Evolutionary conservation across 2,329 filamentous ascomycete genomes (phyloP).

Genomic region (Monosporascus sp.): DNA sequence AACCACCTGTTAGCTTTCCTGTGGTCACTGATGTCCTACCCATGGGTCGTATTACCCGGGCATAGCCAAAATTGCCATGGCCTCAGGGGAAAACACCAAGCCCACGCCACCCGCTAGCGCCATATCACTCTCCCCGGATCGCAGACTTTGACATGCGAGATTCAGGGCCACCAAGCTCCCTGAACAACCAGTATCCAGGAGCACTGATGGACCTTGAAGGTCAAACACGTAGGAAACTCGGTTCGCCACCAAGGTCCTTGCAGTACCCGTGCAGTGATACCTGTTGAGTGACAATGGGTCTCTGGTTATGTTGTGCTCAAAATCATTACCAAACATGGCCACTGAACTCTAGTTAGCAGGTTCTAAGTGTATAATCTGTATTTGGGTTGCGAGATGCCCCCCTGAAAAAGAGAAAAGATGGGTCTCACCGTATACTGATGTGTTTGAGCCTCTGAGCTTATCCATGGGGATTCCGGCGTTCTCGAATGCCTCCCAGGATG

Average conservation of each 20-base stretch:
- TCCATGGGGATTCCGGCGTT: background rate
- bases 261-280: background rate
- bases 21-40: background rate
- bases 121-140: background rate
- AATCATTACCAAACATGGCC: background rate
- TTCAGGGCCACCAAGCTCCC: background rate
- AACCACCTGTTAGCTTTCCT: background rate
- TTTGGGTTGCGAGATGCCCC: too few relatives aligned
- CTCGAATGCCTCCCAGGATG: constrained; percentile 4
- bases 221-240: background rate
- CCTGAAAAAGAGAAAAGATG: too few relatives aligned
- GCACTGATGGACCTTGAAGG: background rate
- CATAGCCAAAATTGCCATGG: background rate
- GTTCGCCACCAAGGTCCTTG: background rate
- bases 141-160: background rate
- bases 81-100: background rate
- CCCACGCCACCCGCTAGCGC: background rate
- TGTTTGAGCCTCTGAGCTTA: too few relatives aligned
- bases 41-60: background rate
- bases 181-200: background rate
- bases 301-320: background rate
- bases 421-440: too few relatives aligned
- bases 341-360: background rate
- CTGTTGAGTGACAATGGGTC: background rate
- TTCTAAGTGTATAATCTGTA: too few relatives aligned